Base-by-base conservation (phyloP, 768 basidiomycete genomes). In the Leccinum uliginosum region DNA sequence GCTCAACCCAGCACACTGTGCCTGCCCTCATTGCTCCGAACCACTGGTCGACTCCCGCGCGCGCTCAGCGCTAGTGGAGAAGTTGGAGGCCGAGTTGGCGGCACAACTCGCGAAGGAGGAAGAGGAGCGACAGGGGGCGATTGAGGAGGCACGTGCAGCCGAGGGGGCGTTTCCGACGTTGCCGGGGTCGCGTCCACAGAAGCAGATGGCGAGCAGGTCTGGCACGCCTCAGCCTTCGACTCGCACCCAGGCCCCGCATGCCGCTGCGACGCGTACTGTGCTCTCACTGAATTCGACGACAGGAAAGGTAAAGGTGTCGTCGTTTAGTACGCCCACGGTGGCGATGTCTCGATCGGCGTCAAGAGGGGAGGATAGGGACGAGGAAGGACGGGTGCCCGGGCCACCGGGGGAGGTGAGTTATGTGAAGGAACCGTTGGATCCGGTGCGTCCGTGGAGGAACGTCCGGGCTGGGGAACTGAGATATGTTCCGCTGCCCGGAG, bases 161-260 rank as follows among this genome's bases (percentile, higher is more conserved):
- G 80, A 73, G 24, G 86, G 86, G 3, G 83, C 82, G 0, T 89
- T 89, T 65, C 87, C 87, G 19, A 73, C 75, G 14, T 78, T 89
- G 26, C 59, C 53, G 38, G 62, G 63, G 7, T 44, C 44, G 15
- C 35, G 35, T 1, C 8, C 7, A n/a, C 59, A 60, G 34, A 21
- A 2, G 32, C 55, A 63, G 26, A n/a, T 12, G 48, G 14, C 24
- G 52, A 63, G 56, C 8, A n/a, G 38, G 38, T 14, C 38, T 8
- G 9, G 38, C n/a, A 40, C 38, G 38, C 38, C 38, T 40, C 38
- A 40, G 38, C n/a, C 38, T 17, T 38, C 38, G 38, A 38, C 14
- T 17, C 38, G 38, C 7, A 38, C 38, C 17, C 38, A 38, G 17
- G 38, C 7, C 17, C 15, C 32, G 32, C 23, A 51, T 64, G 40